These are phyloP conservation scores for Colletotrichum gigasporum DNA, from an alignment of 2,329 filamentous ascomycete genomes.

Conservation along the genomic window DNA sequence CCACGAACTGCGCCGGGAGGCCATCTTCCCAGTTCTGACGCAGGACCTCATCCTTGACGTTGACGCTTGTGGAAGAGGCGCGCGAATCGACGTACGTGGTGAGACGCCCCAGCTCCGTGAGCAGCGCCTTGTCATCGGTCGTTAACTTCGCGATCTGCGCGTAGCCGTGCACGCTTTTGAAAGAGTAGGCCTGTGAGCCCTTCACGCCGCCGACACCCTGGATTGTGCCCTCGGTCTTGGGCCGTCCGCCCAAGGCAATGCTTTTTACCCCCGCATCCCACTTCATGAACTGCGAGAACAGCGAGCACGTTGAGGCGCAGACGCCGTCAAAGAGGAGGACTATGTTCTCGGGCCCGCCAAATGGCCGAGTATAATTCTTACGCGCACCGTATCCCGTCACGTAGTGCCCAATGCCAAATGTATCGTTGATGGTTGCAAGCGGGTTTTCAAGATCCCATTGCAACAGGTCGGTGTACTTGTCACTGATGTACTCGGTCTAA, in stretches of 20 bases:
- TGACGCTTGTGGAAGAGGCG: constrained; percentile 43
- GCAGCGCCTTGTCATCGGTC: constrained; percentile 39
- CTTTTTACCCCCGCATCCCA: constrained; percentile 10
- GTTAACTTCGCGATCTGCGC: constrained; percentile 35
- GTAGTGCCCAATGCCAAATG: constrained; percentile 52
- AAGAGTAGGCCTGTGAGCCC: constrained; percentile 52
- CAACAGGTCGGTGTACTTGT: constrained; percentile 58
- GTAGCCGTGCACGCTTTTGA: constrained; percentile 39
- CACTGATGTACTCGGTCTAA: constrained; percentile 22
- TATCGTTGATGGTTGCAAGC: constrained; percentile 49
- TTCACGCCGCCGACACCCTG: constrained; percentile 51
- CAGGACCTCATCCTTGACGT: constrained; percentile 50
- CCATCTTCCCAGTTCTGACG: constrained; percentile 47
- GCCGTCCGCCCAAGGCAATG: constrained; percentile 14
- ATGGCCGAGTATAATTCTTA: constrained; percentile 59
- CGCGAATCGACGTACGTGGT: constrained; percentile 42
- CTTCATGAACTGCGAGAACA: constrained; percentile 11
- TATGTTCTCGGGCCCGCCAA: constrained; percentile 63
- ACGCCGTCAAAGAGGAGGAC: constrained; percentile 66
- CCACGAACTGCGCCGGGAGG: constrained; percentile 56
- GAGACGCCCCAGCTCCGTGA: constrained; percentile 38
- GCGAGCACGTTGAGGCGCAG: constrained; percentile 67
- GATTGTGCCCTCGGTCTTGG: constrained; percentile 51
- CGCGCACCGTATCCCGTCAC: constrained; percentile 60
- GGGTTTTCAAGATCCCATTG: constrained; percentile 59